Evolutionary conservation across 805 yeast genomes (phyloP), one percentile per base, ranked within the genome.

Genomic region (Spathaspora girioi): DNA sequence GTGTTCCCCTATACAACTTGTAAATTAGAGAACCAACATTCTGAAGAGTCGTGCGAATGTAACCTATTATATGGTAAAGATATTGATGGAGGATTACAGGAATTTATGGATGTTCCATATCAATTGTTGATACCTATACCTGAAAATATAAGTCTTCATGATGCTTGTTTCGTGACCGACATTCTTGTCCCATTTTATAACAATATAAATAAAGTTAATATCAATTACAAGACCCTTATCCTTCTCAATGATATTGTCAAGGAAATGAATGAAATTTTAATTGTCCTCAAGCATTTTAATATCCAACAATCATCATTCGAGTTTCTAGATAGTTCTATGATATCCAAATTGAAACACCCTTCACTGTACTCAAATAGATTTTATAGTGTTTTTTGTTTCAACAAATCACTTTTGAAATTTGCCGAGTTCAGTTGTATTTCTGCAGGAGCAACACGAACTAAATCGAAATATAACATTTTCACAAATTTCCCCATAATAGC

Each of bases 31-130:
- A 54, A 50, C 35, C 23, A 48, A 10, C 27, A 45, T 3, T 5
- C 10, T 5, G 38, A 27, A 8, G 14, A 35, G 17, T 6, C 19
- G 3, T 73, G 78, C 50, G 20, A 55, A 2, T 46, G 50, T 3
- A 50, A 55, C 27, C 57, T 62, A 46, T 62, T 60, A 5, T 69
- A 67, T 55, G 78, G 78, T 1, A 50, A 48, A 11, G 67, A 67
- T 45, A 46, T 73, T 3, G 68, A 72, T 46, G 78, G 78, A 8
- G 77, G 77, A 3, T 55, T 73, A 17, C 77, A 72, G 54, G 76
- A 73, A 43, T 67, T 54, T 51, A 54, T 73, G 29, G 59, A 63
- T 38, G 58, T 73, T 3, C 69, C 75, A 0, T 56, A 59, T 15
- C 47, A 60, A 27, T 51, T 61, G 19, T 56, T 72, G 43, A 56